A percentile compares a stretch with the other conserved stretches of the same genome.
phyloP scores from a whole-genome alignment of 768 basidiomycete genomes.

The Sporobolomyces roseus region DNA sequence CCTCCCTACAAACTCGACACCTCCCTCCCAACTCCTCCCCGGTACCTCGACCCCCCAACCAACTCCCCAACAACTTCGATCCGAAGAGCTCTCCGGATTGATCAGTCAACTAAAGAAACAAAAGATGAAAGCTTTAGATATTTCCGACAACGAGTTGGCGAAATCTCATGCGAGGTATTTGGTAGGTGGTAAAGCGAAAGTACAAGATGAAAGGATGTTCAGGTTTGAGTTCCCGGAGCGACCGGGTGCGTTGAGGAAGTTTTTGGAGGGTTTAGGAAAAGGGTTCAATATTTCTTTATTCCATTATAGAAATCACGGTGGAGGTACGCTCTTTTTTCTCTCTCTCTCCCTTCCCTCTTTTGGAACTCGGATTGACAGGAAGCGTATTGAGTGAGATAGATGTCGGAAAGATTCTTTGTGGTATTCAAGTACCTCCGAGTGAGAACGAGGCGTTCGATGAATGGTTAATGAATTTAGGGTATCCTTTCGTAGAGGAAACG shows the following conservation, averaged over 20 bases:
- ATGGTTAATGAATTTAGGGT: conserved; percentile 75
- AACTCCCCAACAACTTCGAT: conserved; percentile 48
- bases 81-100: conserved; percentile 54
- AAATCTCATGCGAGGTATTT: conserved; percentile 93
- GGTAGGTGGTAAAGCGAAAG: conserved; percentile 76
- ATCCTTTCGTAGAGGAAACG: conserved; percentile 89
- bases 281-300: conserved; percentile 95
- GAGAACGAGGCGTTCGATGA: conserved; percentile 66
- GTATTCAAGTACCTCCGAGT: conserved; percentile 77
- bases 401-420: conserved; percentile 67
- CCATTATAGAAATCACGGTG: conserved; percentile 97
- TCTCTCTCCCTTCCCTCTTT: conserved; percentile 5
- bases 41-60: conserved; percentile 38
- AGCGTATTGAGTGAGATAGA: neutral
- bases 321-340: conserved; percentile 58
- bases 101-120: conserved; percentile 60
- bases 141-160: conserved; percentile 91
- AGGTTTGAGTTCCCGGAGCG: conserved; percentile 97
- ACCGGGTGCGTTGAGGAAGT: conserved; percentile 83
- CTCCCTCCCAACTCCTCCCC: conserved; percentile 56
- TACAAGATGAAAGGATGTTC: conserved; percentile 81
- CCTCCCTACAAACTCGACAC: conserved; percentile 61
- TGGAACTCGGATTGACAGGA: neutral
- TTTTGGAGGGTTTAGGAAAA: conserved; percentile 72
- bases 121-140: conserved; percentile 80